A percentile compares a stretch with the other conserved stretches of the same genome.
These are phyloP conservation scores for Pezicula rhizophila DNA, from an alignment of 2,329 filamentous ascomycete genomes.

Conservation along the genomic window DNA sequence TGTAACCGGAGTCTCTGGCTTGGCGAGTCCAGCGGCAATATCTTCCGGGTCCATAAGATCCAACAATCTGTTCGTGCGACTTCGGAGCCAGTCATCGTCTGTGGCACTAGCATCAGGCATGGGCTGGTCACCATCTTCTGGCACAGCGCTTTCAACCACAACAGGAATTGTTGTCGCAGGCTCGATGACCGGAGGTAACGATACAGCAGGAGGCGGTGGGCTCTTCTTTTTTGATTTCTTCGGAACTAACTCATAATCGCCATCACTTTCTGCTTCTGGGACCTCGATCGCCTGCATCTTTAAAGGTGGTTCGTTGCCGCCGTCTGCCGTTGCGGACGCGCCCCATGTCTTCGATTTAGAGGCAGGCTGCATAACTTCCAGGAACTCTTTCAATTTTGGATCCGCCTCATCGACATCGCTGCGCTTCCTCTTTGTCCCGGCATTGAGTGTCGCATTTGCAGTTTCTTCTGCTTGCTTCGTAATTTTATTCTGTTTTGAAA, in stretches of 20 bases:
- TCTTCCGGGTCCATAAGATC: slow-evolving; percentile 63
- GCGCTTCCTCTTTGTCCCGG: slow-evolving; percentile 58
- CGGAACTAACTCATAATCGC: slow-evolving; percentile 66
- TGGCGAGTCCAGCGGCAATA: slow-evolving; percentile 14
- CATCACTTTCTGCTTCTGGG: slow-evolving; percentile 58
- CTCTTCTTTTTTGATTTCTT: slow-evolving; percentile 38
- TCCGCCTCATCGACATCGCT: slow-evolving; percentile 55
- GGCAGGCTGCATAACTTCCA: slow-evolving; percentile 71
- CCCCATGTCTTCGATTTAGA: slow-evolving; percentile 60
- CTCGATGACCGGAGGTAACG: slow-evolving; percentile 1
- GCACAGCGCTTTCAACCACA: slow-evolving; percentile 1
- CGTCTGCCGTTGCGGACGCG: slow-evolving; percentile 40
- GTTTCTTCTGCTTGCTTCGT: slow-evolving; percentile 15
- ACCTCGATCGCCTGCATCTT: slow-evolving; percentile 36
- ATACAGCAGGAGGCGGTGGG: slow-evolving; percentile 5
- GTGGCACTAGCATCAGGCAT: slow-evolving; percentile 27
- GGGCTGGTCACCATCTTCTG: slow-evolving; percentile 20
- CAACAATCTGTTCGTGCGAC: slow-evolving; percentile 77
- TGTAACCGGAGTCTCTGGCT: slow-evolving; percentile 11
- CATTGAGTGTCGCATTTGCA: slow-evolving; percentile 30
- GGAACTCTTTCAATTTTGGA: slow-evolving; percentile 78
- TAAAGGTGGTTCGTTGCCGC: slow-evolving; percentile 32
- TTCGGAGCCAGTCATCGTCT: slow-evolving; percentile 82
- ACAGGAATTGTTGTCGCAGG: slow-evolving; percentile 2
- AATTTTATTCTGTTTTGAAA: slow-evolving; percentile 13